Evolutionary conservation across 192 early-diverging fungal species (phyloP), one percentile per base, ranked within the genome.

Genomic region (Backusella westeae): DNA sequence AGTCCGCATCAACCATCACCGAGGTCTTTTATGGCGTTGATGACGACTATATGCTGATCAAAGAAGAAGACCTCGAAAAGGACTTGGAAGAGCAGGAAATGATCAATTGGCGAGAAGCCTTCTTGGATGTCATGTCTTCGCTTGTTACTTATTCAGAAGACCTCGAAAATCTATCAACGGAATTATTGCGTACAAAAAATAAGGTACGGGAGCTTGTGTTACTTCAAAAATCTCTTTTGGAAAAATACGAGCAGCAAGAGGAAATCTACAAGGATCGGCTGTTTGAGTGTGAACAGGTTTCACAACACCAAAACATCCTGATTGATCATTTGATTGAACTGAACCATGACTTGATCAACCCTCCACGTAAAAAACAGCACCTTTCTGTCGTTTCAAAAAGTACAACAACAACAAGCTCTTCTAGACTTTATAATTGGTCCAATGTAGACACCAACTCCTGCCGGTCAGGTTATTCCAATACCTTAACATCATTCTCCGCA

Each of bases 91-190:
- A 63, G 12, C 23, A 63, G 3, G 56, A 63, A 3, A 3, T 29
- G 6, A 9, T 29, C 9, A 9, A 29, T 29, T 79, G 78, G 78
- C 72, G 68, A 23, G 29, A 66, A 4, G 52, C 74, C 23, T 79
- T 79, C 23, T 52, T 79, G n/a, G 19, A 69, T 10, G 35, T 79
- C 1, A 74, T 79, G 78, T 69, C 78, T 19, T 34, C 38, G 9
- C 59, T 73, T 68, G 69, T 79, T 9, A 29, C 32, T 39, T 73
- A 79, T n/a, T 79, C 78, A 14, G 78, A 79, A 46, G 36, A 75
- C 42, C 73, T 79, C 14, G 78, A 79, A 75, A 29, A 41, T 10
- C 23, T 79, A 14, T 79, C 78, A 1, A 79, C 72, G 8, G 73
- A 79, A 6, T 46, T 74, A 1, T 34, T 79, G 14, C 35, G 49